Base-by-base conservation (phyloP, 2,329 filamentous ascomycete genomes). In the Alternaria sp. region DNA sequence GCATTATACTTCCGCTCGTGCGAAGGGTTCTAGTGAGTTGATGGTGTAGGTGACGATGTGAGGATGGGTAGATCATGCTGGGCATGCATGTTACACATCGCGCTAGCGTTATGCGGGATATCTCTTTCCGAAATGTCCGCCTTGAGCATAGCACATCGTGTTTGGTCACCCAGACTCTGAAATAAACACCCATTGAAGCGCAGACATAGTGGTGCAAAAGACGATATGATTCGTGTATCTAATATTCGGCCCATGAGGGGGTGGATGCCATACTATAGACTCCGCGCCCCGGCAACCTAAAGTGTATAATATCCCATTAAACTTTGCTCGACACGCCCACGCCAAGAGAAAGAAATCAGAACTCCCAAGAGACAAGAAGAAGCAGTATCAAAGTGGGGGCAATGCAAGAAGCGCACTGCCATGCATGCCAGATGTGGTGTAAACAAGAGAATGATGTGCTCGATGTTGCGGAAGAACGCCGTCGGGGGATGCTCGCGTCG, bases 401-500 rank as follows among this genome's bases (percentile, higher is more conserved):
- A 62, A 71, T 73, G 68, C 71, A 71, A 73, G 56, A 68, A 71
- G 71, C 71, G 71, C 71, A 56, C 71, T 73, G 71, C 71, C 66
- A 65, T 69, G 66, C 66, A 73, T 70, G 71, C 68, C 63, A 62
- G 57, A 60, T 49, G 47, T 44, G 53, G 51, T 54, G 55, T 67
- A 62, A 53, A 57, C 61, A 66, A 68, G 60, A 53, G 23, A 58
- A 56, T 26, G 23, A 55, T 26, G 20, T 23, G 20, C 14, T 28
- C 47, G 18, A 47, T 44, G 45, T 62, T 23, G 37, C 33, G 44
- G 26, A 43, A 50, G 30, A 64, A 70, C 65, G 63, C 65, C 65
- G 61, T 51, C 49, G 50, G 12, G 23, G 63, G 45, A 63, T 51
- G 43, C 41, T 60, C 37, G 51, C 33, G 25, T 47, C 26, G 54